Percentiles rank a stretch among this genome's conserved stretches.
Evolutionary conservation across 345 rosid species (phyloP).

Genomic region (Eutrema heterophyllum): DNA sequence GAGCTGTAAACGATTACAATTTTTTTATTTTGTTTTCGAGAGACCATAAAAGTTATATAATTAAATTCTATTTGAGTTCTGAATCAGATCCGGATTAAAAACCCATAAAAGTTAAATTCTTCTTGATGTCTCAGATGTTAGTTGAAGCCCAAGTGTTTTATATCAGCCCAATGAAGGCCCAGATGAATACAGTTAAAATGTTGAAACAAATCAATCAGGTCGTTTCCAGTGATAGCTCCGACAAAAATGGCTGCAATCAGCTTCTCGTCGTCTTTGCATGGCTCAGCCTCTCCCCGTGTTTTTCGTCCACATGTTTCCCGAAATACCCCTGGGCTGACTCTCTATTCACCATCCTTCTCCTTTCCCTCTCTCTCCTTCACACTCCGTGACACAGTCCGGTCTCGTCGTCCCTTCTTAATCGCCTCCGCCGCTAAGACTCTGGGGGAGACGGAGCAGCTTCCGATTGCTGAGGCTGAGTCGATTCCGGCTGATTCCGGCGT

Average conservation of each 20-base stretch:
- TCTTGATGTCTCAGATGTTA: no score
- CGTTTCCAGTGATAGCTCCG: conserved; percentile 6
- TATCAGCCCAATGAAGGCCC: background rate
- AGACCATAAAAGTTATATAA: no score
- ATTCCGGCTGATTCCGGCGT: conserved; percentile 64
- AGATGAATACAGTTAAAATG: background rate
- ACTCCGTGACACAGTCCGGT: conserved; percentile 25
- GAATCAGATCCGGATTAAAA: no score
- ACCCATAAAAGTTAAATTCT: no score
- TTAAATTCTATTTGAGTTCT: no score
- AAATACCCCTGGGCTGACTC: conserved; percentile 37
- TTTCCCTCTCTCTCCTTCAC: conserved; percentile 39
- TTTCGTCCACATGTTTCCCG: conserved; percentile 27
- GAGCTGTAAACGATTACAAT: no score
- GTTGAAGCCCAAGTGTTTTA: no score
- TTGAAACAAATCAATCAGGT: background rate
- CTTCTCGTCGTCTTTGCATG: conserved; percentile 33
- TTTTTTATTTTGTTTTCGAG: no score
- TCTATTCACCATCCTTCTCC: conserved; percentile 38
- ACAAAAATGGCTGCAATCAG: conserved; percentile 48
- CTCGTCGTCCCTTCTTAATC: conserved; percentile 32
- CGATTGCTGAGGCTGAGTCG: conserved; percentile 34
- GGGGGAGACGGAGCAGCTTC: conserved; percentile 42
- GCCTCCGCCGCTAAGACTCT: conserved; percentile 46
- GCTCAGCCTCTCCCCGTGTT: conserved; percentile 35